Evolutionary conservation across 179 eudicot species (phyloP), one percentile per base, ranked within the genome.

Genomic region (Beta corolliflora): DNA sequence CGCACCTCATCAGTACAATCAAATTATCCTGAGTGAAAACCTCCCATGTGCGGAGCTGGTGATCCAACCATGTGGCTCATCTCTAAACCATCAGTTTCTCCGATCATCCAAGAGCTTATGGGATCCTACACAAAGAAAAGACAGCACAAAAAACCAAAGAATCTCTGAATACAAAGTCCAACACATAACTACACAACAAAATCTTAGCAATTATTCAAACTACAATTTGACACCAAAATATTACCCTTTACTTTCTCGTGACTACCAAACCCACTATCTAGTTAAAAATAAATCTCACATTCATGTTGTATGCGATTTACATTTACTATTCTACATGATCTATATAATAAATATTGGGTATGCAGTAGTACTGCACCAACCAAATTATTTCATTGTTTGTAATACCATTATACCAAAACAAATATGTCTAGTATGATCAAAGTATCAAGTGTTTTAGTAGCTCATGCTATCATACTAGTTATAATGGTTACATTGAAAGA

Each of bases 121-220:
- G 48, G 58, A 61, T 78, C 81, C 50, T 54, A 52, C 81, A 77
- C 18, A 23, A 54, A 4, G 14, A 25, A 53, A 77, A 63, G 58
- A 52, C 50, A 52, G 12, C 81, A 78, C 73, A 1, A 19, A 41
- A 54, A 36, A 53, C 36, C 81, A 66, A 48, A 53, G 80, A 52
- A 78, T 78, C 80, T 66, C 50, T 53, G n/a, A 68, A 68, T 54
- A 50, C 81, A 54, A 44, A 41, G 36, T 48, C 74, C 73, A 68
- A 55, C 29, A 77, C 25, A 11, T 4, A 19, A 78, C 64, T 19
- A 69, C 11, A 67, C 36, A 31, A 29, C 61, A 77, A 25, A 52
- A 63, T 61, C 45, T 63, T 46, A 41, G 16, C 29, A 41, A 31
- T 21, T n/a, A 60, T 9, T 14, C 19, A 59, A 59, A 31, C 61